Evolutionary conservation across 495 filamentous ascomycete genomes (phyloP).

Genomic region (Tuber aestivum): DNA sequence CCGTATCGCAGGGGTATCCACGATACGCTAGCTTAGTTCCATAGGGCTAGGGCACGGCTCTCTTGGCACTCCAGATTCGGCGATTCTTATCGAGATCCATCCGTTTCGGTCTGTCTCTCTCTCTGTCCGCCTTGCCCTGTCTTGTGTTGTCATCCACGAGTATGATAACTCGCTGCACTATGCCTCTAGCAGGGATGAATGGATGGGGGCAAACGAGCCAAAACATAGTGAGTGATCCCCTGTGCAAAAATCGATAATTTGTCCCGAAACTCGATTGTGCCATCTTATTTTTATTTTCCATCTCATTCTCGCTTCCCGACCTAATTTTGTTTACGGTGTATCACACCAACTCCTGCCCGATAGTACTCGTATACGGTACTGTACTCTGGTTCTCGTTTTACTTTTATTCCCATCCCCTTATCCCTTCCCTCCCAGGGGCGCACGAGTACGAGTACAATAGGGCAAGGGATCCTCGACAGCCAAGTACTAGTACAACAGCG

Average conservation of each 20-base stretch:
- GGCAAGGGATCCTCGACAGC: neutral
- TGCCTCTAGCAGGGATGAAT: neutral
- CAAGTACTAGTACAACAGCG: too few species aligned
- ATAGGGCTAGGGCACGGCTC: neutral
- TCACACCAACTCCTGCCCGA: too few species aligned
- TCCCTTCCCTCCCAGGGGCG: neutral
- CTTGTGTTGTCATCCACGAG: too few species aligned
- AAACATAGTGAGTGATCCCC: neutral
- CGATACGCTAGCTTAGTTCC: neutral
- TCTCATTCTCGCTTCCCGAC: neutral
- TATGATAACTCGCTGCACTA: too few species aligned
- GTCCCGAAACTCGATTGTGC: neutral
- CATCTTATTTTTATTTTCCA: too few species aligned
- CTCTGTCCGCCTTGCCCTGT: neutral
- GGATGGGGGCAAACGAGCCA: neutral
- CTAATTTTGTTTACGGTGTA: too few species aligned
- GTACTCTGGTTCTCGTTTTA: neutral
- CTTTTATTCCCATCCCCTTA: neutral
- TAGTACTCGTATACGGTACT: too few species aligned
- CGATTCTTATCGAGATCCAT: neutral
- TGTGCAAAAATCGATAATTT: constrained; percentile 3
- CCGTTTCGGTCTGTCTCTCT: neutral
- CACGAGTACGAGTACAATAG: too few species aligned
- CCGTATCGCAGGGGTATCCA: neutral
- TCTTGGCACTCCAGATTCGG: neutral